Conservation (phyloP, 495 filamentous ascomycete species). For the Trichocladium antarcticum region DNA sequence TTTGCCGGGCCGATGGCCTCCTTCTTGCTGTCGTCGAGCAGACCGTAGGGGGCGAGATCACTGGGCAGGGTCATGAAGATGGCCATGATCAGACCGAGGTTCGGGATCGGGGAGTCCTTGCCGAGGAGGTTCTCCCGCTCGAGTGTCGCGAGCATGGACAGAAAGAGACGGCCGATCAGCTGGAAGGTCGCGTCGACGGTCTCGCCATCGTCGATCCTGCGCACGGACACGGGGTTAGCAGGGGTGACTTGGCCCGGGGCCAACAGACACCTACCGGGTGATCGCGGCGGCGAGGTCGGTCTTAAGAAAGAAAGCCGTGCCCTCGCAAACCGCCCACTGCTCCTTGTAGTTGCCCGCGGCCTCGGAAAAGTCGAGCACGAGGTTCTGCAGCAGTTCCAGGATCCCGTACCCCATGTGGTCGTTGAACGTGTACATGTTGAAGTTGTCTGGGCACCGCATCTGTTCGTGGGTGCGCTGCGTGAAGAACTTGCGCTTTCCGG, state of each 20-base stretch:
- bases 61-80: conserved; percentile 18
- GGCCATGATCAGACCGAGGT: conserved; percentile 28
- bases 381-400: conserved; percentile 29
- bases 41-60: not conserved
- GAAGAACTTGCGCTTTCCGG: conserved; percentile 23
- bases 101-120: conserved; percentile 21
- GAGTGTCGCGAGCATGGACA: conserved; percentile 28
- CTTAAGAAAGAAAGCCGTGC: conserved; percentile 12
- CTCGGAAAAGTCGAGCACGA: conserved; percentile 30
- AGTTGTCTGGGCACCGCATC: conserved; percentile 27
- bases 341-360: conserved; percentile 23
- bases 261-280: not conserved
- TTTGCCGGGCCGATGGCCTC: conserved; percentile 12
- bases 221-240: not conserved
- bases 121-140: conserved; percentile 19
- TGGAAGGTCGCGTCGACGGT: conserved; percentile 7
- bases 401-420: conserved; percentile 26
- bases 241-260: no score
- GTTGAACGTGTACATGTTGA: conserved; percentile 32
- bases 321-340: conserved; percentile 31
- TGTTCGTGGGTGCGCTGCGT: conserved; percentile 11
- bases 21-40: not conserved
- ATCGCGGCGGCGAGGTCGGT: not conserved
- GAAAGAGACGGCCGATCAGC: conserved; percentile 28
- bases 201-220: conserved; percentile 24